These are phyloP conservation scores for Verticillium isaacii DNA, from an alignment of 2,329 filamentous ascomycete genomes.

Conservation along the genomic window DNA sequence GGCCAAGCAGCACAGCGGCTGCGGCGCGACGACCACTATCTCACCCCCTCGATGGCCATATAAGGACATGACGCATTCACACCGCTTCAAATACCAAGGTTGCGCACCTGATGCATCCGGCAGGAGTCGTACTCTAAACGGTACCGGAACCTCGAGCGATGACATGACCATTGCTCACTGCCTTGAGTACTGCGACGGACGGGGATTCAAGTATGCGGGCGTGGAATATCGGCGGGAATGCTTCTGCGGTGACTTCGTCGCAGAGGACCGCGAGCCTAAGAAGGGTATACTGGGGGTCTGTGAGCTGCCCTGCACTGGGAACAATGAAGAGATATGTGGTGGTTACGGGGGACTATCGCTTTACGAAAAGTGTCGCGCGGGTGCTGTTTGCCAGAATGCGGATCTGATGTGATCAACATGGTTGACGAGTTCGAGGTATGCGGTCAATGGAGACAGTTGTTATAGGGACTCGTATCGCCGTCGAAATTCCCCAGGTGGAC, in stretches of 20 bases:
- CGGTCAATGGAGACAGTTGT: too few species aligned
- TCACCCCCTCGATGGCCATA: constrained; percentile 31
- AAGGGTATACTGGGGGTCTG: constrained; percentile 37
- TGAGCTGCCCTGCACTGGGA: constrained; percentile 15
- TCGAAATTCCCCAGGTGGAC: too few species aligned
- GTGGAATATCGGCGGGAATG: constrained; percentile 33
- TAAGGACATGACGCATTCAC: constrained; percentile 36
- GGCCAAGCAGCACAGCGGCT: constrained; percentile 14
- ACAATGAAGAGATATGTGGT: constrained; percentile 9
- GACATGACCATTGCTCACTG: constrained; percentile 29
- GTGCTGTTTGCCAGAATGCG: constrained; percentile 17
- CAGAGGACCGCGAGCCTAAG: constrained; percentile 20
- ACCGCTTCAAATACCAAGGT: constrained; percentile 46
- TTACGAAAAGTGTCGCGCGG: constrained; percentile 27
- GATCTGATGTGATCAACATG: constrained; percentile 4
- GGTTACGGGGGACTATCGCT: constrained; percentile 25
- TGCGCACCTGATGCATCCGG: constrained; percentile 35
- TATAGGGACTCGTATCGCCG: too few species aligned
- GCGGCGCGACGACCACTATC: constrained; percentile 30
- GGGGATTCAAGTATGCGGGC: constrained; percentile 24
- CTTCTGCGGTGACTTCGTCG: constrained; percentile 28
- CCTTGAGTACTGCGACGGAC: constrained; percentile 23
- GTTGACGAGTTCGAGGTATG: not conserved
- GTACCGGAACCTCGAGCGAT: constrained; percentile 19
- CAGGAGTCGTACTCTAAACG: constrained; percentile 22